Conservation (phyloP, 2,329 filamentous ascomycete species). For the Lachnellula cervina region DNA sequence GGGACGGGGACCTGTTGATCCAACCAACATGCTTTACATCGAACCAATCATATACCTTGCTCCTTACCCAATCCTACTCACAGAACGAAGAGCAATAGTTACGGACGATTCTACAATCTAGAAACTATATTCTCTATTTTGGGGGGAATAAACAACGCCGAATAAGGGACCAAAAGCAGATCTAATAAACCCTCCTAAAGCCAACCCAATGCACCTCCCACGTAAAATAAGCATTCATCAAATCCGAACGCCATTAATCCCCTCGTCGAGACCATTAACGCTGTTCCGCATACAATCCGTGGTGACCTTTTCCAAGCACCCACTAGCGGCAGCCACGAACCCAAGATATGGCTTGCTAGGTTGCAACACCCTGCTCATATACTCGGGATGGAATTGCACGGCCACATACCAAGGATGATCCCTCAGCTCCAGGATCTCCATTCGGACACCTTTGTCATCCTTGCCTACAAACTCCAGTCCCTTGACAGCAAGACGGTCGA, state of each 20-base stretch:
- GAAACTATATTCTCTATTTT: too few species aligned
- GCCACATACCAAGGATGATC: conserved; percentile 82
- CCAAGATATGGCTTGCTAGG: conserved; percentile 76
- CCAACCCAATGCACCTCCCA: too few species aligned
- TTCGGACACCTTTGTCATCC: conserved; percentile 70
- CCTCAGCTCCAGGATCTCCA: conserved; percentile 79
- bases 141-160: too few species aligned
- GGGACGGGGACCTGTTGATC: too few species aligned
- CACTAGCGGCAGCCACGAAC: conserved; percentile 68
- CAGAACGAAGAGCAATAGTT: too few species aligned
- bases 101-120: too few species aligned
- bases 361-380: conserved; percentile 67
- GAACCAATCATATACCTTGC: too few species aligned
- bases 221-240: background rate
- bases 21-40: too few species aligned
- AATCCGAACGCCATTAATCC: background rate
- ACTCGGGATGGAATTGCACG: conserved; percentile 88
- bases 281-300: background rate
- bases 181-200: too few species aligned
- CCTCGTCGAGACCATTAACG: background rate
- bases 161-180: too few species aligned
- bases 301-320: conserved; percentile 29
- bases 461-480: conserved; percentile 76
- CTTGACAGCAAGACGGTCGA: conserved; percentile 60
- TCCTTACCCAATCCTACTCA: too few species aligned